Evolutionary conservation across 176 grass and related monocot species (phyloP).

Genomic region (Leersia perrieri): DNA sequence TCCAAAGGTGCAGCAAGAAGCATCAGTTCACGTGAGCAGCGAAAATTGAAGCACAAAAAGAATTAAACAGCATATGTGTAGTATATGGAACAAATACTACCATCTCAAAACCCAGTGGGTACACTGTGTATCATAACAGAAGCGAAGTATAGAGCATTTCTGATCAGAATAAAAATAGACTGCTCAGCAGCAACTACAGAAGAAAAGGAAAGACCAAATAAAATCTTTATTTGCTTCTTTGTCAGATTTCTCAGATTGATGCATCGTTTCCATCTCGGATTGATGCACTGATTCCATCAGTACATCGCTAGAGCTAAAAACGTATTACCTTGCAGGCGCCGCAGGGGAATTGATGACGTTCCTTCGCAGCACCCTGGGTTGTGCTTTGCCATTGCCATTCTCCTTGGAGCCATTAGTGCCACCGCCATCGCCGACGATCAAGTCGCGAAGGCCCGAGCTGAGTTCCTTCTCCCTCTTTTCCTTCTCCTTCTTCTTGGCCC

Average conservation of each 20-base stretch:
- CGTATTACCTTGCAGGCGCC: slow-evolving; percentile 44
- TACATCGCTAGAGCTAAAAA: neutral
- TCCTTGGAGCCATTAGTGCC: slow-evolving; percentile 15
- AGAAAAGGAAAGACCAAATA: neutral
- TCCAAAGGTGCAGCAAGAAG: neutral
- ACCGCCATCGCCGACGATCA: slow-evolving; percentile 47
- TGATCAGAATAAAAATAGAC: slow-evolving; percentile 19
- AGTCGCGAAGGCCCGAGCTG: slow-evolving; percentile 71
- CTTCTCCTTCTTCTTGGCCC: slow-evolving; percentile 56
- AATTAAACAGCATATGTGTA: slow-evolving; percentile 17
- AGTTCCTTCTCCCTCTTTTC: slow-evolving; percentile 58
- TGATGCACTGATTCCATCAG: slow-evolving; percentile 20
- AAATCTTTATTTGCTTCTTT: slow-evolving; percentile 52
- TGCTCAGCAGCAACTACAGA: slow-evolving; percentile 11
- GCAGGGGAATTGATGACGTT: slow-evolving; percentile 47
- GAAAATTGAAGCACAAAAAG: neutral
- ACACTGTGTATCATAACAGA: slow-evolving; percentile 29
- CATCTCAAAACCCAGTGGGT: slow-evolving; percentile 9
- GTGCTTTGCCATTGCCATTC: slow-evolving; percentile 23
- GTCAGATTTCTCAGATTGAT: slow-evolving; percentile 8
- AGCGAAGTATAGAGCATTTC: slow-evolving; percentile 38
- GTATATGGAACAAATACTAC: neutral
- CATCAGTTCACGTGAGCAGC: neutral
- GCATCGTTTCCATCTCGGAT: slow-evolving; percentile 9
- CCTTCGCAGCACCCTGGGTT: slow-evolving; percentile 59